Evolutionary conservation across 2,329 filamentous ascomycete genomes (phyloP).

Genomic region (Ambrosiella cleistominuta): DNA sequence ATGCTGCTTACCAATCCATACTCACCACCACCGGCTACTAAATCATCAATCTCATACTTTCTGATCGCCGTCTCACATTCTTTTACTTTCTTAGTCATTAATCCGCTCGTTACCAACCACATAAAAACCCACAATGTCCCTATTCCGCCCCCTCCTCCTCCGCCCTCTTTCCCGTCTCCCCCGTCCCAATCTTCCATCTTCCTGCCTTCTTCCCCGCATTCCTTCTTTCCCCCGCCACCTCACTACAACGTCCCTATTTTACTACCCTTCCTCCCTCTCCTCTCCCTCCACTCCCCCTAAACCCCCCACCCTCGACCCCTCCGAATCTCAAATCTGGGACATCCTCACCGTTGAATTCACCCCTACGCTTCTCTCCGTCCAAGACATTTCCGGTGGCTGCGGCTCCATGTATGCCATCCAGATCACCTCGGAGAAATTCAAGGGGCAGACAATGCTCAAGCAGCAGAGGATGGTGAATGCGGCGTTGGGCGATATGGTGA

Average conservation of each 20-base stretch:
- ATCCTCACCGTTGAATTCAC: conserved; percentile 31
- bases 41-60: neutral
- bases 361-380: conserved; percentile 42
- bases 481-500: conserved; percentile 56
- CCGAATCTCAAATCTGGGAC: conserved; percentile 42
- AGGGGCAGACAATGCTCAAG: conserved; percentile 54
- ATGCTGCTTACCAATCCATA: neutral
- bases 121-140: neutral
- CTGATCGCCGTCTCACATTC: neutral
- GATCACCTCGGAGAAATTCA: conserved; percentile 53
- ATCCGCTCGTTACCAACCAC: neutral
- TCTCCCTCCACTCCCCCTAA: neutral
- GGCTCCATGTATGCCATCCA: conserved; percentile 79
- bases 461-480: conserved; percentile 70
- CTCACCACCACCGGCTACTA: neutral
- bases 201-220: neutral
- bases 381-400: conserved; percentile 69
- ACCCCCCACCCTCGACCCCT: conserved; percentile 24
- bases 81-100: neutral
- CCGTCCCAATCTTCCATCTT: neutral
- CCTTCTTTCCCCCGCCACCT: neutral
- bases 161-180: conserved; percentile 1
- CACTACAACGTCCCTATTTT: neutral
- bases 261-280: conserved; percentile 1
- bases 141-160: neutral